Evolutionary conservation across 805 yeast genomes (phyloP).

Genomic region (Debaryomyces castellii): DNA sequence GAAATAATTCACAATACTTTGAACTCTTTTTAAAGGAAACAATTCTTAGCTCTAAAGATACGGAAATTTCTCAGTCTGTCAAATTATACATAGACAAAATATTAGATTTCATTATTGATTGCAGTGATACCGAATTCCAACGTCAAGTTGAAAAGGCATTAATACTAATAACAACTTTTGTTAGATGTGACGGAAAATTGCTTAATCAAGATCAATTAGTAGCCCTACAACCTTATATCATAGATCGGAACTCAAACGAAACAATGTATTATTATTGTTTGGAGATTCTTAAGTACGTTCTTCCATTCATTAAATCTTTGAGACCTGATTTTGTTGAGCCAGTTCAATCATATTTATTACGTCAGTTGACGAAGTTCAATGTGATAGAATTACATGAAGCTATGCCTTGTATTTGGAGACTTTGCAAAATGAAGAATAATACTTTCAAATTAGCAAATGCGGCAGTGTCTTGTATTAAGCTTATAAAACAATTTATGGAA

Average conservation of each 20-base stretch:
- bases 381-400: constrained; percentile 69
- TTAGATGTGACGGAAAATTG: constrained; percentile 51
- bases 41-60: constrained; percentile 31
- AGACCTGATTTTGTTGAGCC: constrained; percentile 50
- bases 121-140: constrained; percentile 23
- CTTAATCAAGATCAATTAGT: constrained; percentile 66
- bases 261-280: constrained; percentile 49
- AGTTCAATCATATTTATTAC: constrained; percentile 53
- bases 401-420: constrained; percentile 63
- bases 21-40: constrained; percentile 47
- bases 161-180: constrained; percentile 55
- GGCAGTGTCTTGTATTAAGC: constrained; percentile 56
- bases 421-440: constrained; percentile 48
- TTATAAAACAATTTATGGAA: constrained; percentile 47
- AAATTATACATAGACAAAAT: constrained; percentile 30
- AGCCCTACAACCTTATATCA: constrained; percentile 62
- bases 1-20: constrained; percentile 39
- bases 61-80: constrained; percentile 17
- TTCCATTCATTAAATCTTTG: constrained; percentile 45
- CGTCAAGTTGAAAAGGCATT: constrained; percentile 34
- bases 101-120: constrained; percentile 35
- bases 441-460: constrained; percentile 57
- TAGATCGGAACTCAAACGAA: constrained; percentile 40
- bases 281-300: constrained; percentile 50
- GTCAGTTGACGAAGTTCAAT: constrained; percentile 58